Evolutionary conservation across 768 basidiomycete genomes (phyloP), one percentile per base, ranked within the genome.

Genomic region (Collybiopsis luxurians): DNA sequence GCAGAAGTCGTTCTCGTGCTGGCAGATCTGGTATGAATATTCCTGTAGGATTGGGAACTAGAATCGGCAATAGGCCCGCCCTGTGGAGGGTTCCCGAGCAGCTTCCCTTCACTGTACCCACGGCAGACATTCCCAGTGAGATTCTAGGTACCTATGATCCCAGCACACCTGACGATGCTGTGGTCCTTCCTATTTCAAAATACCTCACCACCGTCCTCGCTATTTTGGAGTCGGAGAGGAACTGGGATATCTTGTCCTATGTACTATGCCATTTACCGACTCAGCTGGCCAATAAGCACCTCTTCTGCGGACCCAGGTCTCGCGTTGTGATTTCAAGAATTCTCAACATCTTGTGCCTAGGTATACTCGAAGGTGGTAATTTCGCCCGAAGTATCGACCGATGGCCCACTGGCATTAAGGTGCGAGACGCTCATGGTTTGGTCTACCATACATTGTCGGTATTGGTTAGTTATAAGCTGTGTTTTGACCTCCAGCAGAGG

Each of bases 241-340:
- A 87, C 59, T 98, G 96, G 95, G 97, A 98, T 57, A 77, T 98
- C 39, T 78, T 97, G 11, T 93, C 94, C 2, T 98, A 97, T 65
- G 77, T 95, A 4, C 78, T 99, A 4, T 93, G 90, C 65, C 90
- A 96, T 72, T 79, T 99, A 0, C 95, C 97, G 1, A 79, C 85
- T 9, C 95, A 98, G 67, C 79, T 98, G 10, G 78, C 90, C 56
- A 98, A 98, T 79, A 98, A 98, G 69, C 94, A 98, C 64, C 79
- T 98, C 52, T 95, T 97, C 70, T 97, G 95, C 66, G 97, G 97
- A 1, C 92, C 92, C 0, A 84, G 84, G 50, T 85, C 89, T 27
- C 77, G 85, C n/a, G 71, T 67, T 13, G 79, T 82, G 10, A 79
- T 95, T 21, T 75, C 83, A 4, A 77, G 74, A 47, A 71, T 98